Evolutionary conservation across 179 eudicot species (phyloP).

Genomic region (Gypsophila paniculata): DNA sequence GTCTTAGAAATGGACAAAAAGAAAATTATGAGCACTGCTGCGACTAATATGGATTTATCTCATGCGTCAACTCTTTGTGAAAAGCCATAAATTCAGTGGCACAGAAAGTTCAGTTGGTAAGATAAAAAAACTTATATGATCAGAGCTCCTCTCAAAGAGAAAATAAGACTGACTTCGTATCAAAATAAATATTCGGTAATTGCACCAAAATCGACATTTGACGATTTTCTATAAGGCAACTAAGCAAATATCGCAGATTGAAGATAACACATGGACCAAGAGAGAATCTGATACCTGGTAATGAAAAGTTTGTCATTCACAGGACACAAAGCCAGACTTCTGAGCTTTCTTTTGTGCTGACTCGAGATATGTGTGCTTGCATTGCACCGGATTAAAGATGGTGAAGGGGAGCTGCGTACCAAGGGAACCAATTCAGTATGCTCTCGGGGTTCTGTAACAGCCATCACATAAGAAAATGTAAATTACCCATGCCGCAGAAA

Average conservation of each 20-base stretch:
- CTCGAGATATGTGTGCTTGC: constrained; percentile 52
- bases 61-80: neutral
- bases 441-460: constrained; percentile 56
- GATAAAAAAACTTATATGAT: neutral
- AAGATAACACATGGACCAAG: neutral
- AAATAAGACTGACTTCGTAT: neutral
- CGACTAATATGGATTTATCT: neutral
- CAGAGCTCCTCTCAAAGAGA: neutral
- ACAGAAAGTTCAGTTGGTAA: neutral
- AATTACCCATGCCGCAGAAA: neutral
- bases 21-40: neutral
- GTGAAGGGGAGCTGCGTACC: constrained; percentile 56
- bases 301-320: constrained; percentile 67
- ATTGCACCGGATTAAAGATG: constrained; percentile 50
- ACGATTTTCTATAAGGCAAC: neutral
- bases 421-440: constrained; percentile 61
- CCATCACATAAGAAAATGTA: constrained; percentile 12
- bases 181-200: neutral
- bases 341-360: constrained; percentile 91
- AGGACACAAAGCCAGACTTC: constrained; percentile 79
- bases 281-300: constrained; percentile 53
- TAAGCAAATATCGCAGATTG: neutral
- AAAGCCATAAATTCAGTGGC: neutral
- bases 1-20: neutral
- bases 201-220: neutral